Evolutionary conservation across 2,329 filamentous ascomycete species (phyloP), one percentile per base, ranked within the genome.

Genomic region (Sporothrix euskadiensis): DNA sequence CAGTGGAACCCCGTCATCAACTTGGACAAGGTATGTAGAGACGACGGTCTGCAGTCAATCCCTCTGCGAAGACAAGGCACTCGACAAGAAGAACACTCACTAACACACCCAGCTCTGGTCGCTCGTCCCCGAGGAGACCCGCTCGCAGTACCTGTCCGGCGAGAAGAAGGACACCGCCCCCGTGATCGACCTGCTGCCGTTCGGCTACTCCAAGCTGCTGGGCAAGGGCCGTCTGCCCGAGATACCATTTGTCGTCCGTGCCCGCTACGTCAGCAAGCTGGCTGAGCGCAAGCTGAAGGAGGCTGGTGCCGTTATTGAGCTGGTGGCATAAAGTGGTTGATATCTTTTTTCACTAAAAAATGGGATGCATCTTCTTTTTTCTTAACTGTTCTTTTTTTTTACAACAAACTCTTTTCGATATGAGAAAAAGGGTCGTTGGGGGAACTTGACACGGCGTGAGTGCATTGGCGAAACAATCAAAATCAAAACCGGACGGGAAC

Each of bases 1-100:
- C 94, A 95, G 90, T 99, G 95, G 96, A 98, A 97, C 89, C 96
- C 96, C 79, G 90, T 94, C 80, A 92, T 99, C 91, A 99, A 99
- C 90, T 88, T 99, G 81, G 96, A 98, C 87, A 99, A 98, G 92
- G 92, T 95, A 47, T 7, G 71, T 47, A 57, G 8, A 14, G 10
- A 49, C 14, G 14, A 49, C 12, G 44, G 44, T 14, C 41, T 44
- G 3, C 41, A 6, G 19, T 4, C 4, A 19, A 16, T 19, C 14
- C n/a, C 66, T 10, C 16, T 8, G 9, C 35, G 35, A 71, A 3
- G 47, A 5, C 22, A 14, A 3, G 47, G 2, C 22, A 16, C 52
- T 47, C 9, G 35, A 61, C 52, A n/a, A n/a, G 4, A 35, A 6
- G 16, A n/a, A 41, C 4, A 71, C 44, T 49, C 49, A 30, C 66